phyloP scores from a whole-genome alignment of 371 early-diverging fungal species.

The Umbelopsis sp. region DNA sequence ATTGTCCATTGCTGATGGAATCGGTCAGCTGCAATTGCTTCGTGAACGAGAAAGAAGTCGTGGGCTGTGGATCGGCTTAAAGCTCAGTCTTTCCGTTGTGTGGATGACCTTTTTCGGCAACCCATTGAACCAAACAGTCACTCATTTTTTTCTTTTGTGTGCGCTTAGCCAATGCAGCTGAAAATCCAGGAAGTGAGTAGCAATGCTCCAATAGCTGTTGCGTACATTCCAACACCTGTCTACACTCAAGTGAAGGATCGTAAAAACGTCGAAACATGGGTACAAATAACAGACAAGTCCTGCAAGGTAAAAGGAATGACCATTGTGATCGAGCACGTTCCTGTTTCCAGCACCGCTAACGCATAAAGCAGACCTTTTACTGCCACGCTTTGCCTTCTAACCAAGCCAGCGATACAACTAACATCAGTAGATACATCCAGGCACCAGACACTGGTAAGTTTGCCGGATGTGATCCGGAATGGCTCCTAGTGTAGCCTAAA shows the following conservation, averaged over 20 bases:
- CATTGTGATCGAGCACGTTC: background rate
- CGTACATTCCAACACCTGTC: background rate
- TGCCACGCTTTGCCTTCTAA: slow-evolving; percentile 39
- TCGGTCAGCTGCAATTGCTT: background rate
- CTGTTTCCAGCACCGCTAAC: background rate
- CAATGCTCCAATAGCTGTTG: slow-evolving; percentile 8
- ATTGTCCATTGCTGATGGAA: background rate
- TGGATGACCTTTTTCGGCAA: slow-evolving; percentile 16
- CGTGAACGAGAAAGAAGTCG: no score
- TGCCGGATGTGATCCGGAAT: background rate
- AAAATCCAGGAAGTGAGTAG: slow-evolving; percentile 4
- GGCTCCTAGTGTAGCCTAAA: no score
- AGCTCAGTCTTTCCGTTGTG: slow-evolving; percentile 1
- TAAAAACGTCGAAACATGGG: background rate
- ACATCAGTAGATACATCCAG: slow-evolving; percentile 22
- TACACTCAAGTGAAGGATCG: background rate
- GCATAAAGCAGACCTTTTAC: slow-evolving; percentile 26
- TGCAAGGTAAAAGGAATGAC: background rate
- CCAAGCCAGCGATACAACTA: slow-evolving; percentile 22
- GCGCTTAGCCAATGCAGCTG: slow-evolving; percentile 3
- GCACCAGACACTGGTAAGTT: background rate
- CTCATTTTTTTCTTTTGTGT: background rate
- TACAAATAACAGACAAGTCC: background rate
- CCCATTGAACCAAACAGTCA: slow-evolving; percentile 15
- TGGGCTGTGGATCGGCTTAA: slow-evolving; percentile 8